These are phyloP conservation scores for Vitis riparia DNA, from an alignment of 164 flowering plant genomes.

Conservation along the genomic window DNA sequence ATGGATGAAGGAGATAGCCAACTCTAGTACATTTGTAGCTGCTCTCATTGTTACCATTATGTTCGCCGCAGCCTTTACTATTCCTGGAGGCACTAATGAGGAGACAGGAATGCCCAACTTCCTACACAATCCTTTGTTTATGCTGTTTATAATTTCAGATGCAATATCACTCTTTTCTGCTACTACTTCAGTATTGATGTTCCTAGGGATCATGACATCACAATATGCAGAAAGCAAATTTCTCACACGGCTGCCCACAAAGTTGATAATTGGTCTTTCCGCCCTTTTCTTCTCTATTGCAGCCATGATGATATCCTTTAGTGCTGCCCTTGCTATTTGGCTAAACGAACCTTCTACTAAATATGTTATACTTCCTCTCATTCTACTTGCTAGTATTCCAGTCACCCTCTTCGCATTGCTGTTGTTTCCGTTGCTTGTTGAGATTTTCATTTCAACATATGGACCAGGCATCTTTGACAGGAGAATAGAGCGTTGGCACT, in stretches of 20 bases:
- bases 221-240: constrained; percentile 24
- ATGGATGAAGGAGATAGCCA: constrained; percentile 22
- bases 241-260: constrained; percentile 14
- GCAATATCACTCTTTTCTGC: constrained; percentile 26
- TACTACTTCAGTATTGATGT: constrained; percentile 16
- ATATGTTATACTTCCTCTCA: constrained; percentile 12
- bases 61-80: constrained; percentile 22
- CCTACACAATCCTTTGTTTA: not conserved
- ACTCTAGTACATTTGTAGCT: constrained; percentile 16
- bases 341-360: not conserved
- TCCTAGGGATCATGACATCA: constrained; percentile 22
- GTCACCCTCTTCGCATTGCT: constrained; percentile 2
- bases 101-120: not conserved
- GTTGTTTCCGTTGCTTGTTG: constrained; percentile 7
- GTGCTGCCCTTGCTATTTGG: constrained; percentile 11
- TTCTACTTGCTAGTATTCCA: constrained; percentile 5
- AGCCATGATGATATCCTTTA: constrained; percentile 26
- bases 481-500: not conserved
- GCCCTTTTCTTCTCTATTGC: constrained; percentile 24
- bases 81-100: constrained; percentile 24
- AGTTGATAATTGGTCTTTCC: constrained; percentile 19
- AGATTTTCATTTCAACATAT: constrained; percentile 7
- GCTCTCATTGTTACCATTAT: constrained; percentile 23
- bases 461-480: constrained; percentile 15
- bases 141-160: constrained; percentile 11